Conservation (phyloP, 345 rosid species). For the Hibiscus mutabilis region DNA sequence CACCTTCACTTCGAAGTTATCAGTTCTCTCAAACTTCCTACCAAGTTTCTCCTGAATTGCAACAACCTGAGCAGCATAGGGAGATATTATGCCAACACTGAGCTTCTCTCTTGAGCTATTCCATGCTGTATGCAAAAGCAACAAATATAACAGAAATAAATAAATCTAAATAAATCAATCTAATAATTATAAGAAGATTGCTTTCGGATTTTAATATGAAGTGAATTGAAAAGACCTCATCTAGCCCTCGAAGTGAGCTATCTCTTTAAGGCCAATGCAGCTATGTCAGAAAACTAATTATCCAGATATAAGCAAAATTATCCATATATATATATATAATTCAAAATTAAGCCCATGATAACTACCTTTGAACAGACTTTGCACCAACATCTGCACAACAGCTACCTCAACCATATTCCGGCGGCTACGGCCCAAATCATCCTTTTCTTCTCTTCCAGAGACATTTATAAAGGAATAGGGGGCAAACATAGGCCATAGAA, state of each 20-base stretch:
- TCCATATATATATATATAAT: not conserved
- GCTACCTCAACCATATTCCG: conserved; percentile 48
- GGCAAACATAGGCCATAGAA: conserved; percentile 39
- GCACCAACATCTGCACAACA: conserved; percentile 25
- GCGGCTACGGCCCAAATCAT: conserved; percentile 17
- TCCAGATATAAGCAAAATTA: not conserved
- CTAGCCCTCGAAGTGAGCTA: not conserved
- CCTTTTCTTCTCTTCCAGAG: conserved; percentile 31
- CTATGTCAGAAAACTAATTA: no score
- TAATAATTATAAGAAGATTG: no score
- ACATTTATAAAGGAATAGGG: conserved; percentile 47
- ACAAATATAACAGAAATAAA: not conserved
- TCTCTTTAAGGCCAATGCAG: not conserved
- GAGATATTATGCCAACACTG: conserved; percentile 36
- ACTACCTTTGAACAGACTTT: conserved; percentile 33
- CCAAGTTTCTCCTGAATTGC: conserved; percentile 31
- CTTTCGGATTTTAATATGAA: no score
- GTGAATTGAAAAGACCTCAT: not conserved
- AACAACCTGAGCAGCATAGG: conserved; percentile 33
- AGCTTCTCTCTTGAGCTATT: conserved; percentile 19
- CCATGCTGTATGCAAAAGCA: conserved; percentile 23
- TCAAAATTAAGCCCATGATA: not conserved
- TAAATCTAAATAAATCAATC: no score
- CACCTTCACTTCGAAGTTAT: conserved; percentile 27
- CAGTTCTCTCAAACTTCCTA: not conserved